Evolutionary conservation across 2,329 filamentous ascomycete genomes (phyloP), one percentile per base, ranked within the genome.

Genomic region (Parascedosporium putredinis): DNA sequence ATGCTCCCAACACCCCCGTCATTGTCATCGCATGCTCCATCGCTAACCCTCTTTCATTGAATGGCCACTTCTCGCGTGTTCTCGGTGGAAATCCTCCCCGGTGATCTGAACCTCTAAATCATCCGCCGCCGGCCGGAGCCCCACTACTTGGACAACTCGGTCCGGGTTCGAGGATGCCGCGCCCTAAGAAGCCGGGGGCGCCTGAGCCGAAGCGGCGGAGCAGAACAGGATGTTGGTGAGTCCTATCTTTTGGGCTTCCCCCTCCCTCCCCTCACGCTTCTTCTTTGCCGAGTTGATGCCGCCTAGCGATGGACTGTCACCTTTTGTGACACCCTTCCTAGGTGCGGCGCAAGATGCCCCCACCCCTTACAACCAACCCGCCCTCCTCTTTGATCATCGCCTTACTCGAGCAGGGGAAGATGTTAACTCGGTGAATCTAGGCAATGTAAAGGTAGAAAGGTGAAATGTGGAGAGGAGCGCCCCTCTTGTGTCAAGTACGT

Each of bases 391-490:
- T 25, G 14, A 10, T 46, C 44, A 14, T 31, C 24, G 23, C 44
- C n/a, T n/a, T n/a, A n/a, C n/a, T n/a, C n/a, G n/a, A n/a, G n/a
- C n/a, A n/a, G n/a, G n/a, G 14, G 20, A 14, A n/a, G 16, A 29
- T n/a, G 23, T 16, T 44, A 44, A 50, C 24, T 42, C 12, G n/a
- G 24, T n/a, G 25, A 18, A 22, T 33, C n/a, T 50, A 88, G 84
- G 83, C 84, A 84, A 10, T 90, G 86, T 69, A 90, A 90, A 68
- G 76, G 77, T 55, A 77, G 84, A 53, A 91, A 69, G 53, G 64
- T 69, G 55, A 90, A 90, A 71, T 91, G 86, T 66, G 86, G 84
- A 54, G 87, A 91, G 64, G 82, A 86, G 60, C 84, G 83, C 56
- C 86, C 87, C 12, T 67, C 65, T 54, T 91, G 87, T 64, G 59